A percentile compares a stretch with the other conserved stretches of the same genome.
phyloP scores from a whole-genome alignment of 306 rosid species.

The Begonia fuchsioides region DNA sequence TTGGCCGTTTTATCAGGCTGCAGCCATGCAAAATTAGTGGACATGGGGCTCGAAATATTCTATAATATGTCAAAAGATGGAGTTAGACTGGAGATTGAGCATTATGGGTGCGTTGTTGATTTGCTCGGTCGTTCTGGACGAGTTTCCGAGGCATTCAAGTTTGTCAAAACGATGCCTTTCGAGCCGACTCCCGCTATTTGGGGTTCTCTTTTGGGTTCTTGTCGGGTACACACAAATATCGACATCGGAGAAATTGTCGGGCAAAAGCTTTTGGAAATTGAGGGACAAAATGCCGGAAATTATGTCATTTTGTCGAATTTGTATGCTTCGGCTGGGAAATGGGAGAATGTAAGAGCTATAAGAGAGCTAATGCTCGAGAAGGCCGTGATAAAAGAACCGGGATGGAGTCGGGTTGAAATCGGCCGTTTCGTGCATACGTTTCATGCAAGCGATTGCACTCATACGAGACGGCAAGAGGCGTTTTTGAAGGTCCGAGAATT shows the following conservation, averaged over 20 bases:
- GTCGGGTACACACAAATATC: conserved; percentile 53
- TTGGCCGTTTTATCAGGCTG: conserved; percentile 83
- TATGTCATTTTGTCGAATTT: conserved; percentile 74
- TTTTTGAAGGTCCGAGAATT: conserved; percentile 47
- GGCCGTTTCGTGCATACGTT: conserved; percentile 68
- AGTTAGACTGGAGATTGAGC: conserved; percentile 50
- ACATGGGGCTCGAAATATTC: conserved; percentile 55
- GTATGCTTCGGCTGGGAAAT: conserved; percentile 73
- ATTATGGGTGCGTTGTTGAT: conserved; percentile 78
- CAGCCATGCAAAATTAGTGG: conserved; percentile 77
- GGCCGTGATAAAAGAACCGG: conserved; percentile 61
- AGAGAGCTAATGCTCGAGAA: conserved; percentile 59
- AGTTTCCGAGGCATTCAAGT: conserved; percentile 51
- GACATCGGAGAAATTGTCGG: conserved; percentile 61
- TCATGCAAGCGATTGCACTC: conserved; percentile 64
- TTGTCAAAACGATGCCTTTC: conserved; percentile 40
- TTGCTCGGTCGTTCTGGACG: conserved; percentile 77
- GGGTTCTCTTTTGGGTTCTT: conserved; percentile 82
- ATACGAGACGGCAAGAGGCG: conserved; percentile 75
- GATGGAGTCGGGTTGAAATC: conserved; percentile 73
- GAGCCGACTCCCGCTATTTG: conserved; percentile 71
- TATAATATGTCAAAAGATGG: conserved; percentile 40
- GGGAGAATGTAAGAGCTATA: conserved; percentile 60
- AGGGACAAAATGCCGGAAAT: conserved; percentile 79
- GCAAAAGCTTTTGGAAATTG: conserved; percentile 45